phyloP scores from a whole-genome alignment of 1,284 basidiomycete genomes.

The Ceratobasidium theobromae region DNA sequence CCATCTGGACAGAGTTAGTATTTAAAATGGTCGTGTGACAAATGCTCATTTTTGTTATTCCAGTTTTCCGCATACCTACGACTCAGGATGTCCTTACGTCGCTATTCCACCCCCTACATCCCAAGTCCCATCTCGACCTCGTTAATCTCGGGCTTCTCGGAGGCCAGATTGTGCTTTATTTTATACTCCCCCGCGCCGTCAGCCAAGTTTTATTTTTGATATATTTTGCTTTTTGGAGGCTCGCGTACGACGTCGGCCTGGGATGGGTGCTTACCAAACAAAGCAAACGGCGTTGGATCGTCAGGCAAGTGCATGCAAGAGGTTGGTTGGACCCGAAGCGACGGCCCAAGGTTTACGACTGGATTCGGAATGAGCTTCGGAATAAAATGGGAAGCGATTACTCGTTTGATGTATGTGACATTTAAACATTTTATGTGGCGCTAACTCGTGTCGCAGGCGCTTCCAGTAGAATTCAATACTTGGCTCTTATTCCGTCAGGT shows the following conservation, averaged over 20 bases:
- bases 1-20: slow-evolving; percentile 13
- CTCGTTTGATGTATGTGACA: slow-evolving; percentile 74
- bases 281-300: slow-evolving; percentile 92
- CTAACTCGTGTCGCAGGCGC: slow-evolving; percentile 51
- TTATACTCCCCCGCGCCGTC: slow-evolving; percentile 57
- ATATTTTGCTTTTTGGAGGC: slow-evolving; percentile 93
- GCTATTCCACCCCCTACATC: slow-evolving; percentile 83
- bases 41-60: not conserved
- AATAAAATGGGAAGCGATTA: slow-evolving; percentile 96
- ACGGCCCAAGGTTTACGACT: slow-evolving; percentile 64
- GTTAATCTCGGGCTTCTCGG: slow-evolving; percentile 80
- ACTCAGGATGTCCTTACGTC: slow-evolving; percentile 94
- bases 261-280: slow-evolving; percentile 94
- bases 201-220: slow-evolving; percentile 72
- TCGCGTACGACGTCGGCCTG: slow-evolving; percentile 89
- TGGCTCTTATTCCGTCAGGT: slow-evolving; percentile 91
- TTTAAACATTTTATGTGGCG: not conserved
- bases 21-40: not conserved
- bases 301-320: slow-evolving; percentile 70
- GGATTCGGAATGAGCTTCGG: slow-evolving; percentile 84
- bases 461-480: slow-evolving; percentile 82
- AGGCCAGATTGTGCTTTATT: slow-evolving; percentile 78
- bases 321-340: slow-evolving; percentile 86
- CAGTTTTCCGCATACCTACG: slow-evolving; percentile 92
- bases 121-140: slow-evolving; percentile 90